Base-by-base conservation (phyloP, 345 rosid species). In the Linum usitatissimum region DNA sequence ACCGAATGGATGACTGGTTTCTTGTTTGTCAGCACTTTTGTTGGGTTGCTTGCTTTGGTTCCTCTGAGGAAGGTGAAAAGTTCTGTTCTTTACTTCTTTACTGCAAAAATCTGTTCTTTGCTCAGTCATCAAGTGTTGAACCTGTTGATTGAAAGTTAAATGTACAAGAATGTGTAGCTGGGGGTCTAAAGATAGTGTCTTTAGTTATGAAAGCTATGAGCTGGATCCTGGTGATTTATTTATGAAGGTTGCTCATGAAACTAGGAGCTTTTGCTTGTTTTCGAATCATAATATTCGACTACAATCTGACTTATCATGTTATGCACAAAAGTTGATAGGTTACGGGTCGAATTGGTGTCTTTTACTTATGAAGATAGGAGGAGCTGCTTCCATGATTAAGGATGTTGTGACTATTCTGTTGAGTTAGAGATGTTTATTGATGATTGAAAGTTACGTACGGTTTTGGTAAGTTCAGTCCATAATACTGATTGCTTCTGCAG, bases 1-100 rank as follows among this genome's bases (percentile, higher is more conserved):
- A 61, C 99, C 68, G 89, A 83, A 60, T 91, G 97, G 97, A 91
- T 91, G 96, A 86, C 78, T 42, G 80, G 83, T 39, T 88, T 91
- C 42, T 91, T 91, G 51, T 86, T 88, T 70, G 82, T 80, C 6
- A 82, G 77, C 70, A 68, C 84, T 55, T 91, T 91, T 73, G 94
- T 86, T 63, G 97, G 97, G 57, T 79, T 91, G n/a, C 74, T 91
- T 58, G 96, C 89, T 5, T 71, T 91, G 57, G 93, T 91, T 57
- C 97, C 97, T 71, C 88, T 91, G 31, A 79, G 94, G 45, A 91
- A 88, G 89, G 97, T 85, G 71, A 9, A 45, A 15, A 45, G 48
- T 1, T 2, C 8, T 15, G 5, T 3, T 45, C 17, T 45, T 45
- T 39, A 34, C 30, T 64, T 34, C 54, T 23, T 55, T 9, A 4